Evolutionary conservation across 495 filamentous ascomycete species (phyloP).

Genomic region (Neurospora pannonica): DNA sequence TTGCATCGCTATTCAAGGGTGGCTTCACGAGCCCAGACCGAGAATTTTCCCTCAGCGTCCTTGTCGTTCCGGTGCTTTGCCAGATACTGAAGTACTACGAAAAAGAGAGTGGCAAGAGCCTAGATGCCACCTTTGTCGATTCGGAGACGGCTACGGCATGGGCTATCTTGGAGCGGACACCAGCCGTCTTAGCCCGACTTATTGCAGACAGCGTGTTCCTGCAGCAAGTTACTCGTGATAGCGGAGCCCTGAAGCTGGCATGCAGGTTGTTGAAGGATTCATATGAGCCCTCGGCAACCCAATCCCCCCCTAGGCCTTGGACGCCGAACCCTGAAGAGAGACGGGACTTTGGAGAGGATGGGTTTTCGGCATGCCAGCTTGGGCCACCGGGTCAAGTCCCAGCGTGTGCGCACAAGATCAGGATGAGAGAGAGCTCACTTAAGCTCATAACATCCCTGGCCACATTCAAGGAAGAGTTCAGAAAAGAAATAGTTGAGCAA

Average conservation of each 20-base stretch:
- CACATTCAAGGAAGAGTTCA: slow-evolving; percentile 72
- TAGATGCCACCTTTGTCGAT: slow-evolving; percentile 22
- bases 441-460: slow-evolving; percentile 70
- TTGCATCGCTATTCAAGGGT: slow-evolving; percentile 66
- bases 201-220: slow-evolving; percentile 65
- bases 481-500: slow-evolving; percentile 73
- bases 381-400: slow-evolving; percentile 54
- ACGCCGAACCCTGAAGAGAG: slow-evolving; percentile 22
- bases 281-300: slow-evolving; percentile 39
- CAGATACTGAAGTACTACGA: slow-evolving; percentile 55
- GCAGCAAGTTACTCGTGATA: slow-evolving; percentile 77
- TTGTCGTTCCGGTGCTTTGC: slow-evolving; percentile 65
- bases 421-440: slow-evolving; percentile 67
- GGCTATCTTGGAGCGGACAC: slow-evolving; percentile 58
- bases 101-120: slow-evolving; percentile 27
- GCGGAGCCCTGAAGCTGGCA: slow-evolving; percentile 59
- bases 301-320: slow-evolving; percentile 33
- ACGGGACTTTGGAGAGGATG: slow-evolving; percentile 9
- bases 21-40: slow-evolving; percentile 53
- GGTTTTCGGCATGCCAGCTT: slow-evolving; percentile 31
- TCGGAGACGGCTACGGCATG: slow-evolving; percentile 31
- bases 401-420: slow-evolving; percentile 61
- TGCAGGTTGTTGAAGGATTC: slow-evolving; percentile 67
- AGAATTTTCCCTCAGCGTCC: slow-evolving; percentile 50
- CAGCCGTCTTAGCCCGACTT: slow-evolving; percentile 65